These are phyloP conservation scores for Penicillium capsulatum DNA, from an alignment of 2,329 filamentous ascomycete species.

Conservation along the genomic window DNA sequence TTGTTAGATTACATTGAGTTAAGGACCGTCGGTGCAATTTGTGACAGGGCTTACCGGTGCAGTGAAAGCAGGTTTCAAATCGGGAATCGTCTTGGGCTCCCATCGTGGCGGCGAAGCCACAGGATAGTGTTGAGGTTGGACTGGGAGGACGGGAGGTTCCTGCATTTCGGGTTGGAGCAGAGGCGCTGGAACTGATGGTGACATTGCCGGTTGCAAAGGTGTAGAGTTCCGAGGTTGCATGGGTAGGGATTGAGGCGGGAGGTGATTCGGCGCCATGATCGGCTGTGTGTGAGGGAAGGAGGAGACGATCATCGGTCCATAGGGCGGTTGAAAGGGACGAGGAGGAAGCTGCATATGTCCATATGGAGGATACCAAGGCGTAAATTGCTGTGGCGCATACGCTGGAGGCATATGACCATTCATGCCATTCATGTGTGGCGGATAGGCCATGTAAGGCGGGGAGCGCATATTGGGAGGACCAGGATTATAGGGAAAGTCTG, in stretches of 20 bases:
- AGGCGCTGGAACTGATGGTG: conserved; percentile 29
- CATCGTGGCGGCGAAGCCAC: conserved; percentile 32
- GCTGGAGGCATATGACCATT: conserved; percentile 42
- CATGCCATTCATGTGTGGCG: conserved; percentile 54
- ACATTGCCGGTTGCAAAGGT: conserved; percentile 36
- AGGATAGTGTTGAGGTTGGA: conserved; percentile 30
- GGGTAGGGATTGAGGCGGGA: conserved; percentile 34
- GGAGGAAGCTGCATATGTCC: conserved; percentile 41
- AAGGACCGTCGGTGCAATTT: neutral
- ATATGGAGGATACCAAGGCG: conserved; percentile 45
- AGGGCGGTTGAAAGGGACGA: conserved; percentile 39
- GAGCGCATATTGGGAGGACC: conserved; percentile 52
- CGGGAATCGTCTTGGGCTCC: conserved; percentile 21
- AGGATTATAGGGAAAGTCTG: conserved; percentile 43
- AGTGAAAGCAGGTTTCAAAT: conserved; percentile 41
- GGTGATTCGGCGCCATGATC: conserved; percentile 36
- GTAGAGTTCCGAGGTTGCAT: conserved; percentile 38
- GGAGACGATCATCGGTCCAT: conserved; percentile 43
- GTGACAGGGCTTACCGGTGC: conserved; percentile 42
- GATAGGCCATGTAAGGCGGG: conserved; percentile 56
- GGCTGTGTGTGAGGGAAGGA: conserved; percentile 43
- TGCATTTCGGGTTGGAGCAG: conserved; percentile 30
- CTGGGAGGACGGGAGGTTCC: conserved; percentile 23
- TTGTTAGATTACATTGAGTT: conserved; percentile 11
- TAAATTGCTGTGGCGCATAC: conserved; percentile 44